Conservation (phyloP, 495 filamentous ascomycete species). For the Bombardia bombarda region DNA sequence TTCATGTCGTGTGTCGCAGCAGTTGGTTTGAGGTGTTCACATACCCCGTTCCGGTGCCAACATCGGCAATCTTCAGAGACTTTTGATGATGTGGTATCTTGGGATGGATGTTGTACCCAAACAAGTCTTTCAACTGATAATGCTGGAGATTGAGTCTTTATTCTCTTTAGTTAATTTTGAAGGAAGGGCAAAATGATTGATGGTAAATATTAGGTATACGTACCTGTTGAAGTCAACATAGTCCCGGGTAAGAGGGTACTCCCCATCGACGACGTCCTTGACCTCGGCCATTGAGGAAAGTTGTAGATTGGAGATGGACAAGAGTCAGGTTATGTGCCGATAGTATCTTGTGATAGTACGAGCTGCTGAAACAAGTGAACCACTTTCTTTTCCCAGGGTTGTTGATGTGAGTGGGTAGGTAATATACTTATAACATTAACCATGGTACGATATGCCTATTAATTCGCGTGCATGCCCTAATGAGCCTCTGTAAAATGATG, state of each 20-base stretch:
- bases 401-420: too few species aligned
- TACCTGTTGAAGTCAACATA: background rate
- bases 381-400: too few species aligned
- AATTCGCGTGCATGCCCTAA: too few species aligned
- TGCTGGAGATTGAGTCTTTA: background rate
- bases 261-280: background rate
- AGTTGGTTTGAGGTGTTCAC: background rate
- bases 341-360: too few species aligned
- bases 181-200: background rate
- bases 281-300: background rate
- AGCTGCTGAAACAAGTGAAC: too few species aligned
- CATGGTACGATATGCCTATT: too few species aligned
- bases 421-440: too few species aligned
- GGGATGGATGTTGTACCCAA: background rate
- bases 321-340: too few species aligned
- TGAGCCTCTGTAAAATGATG: too few species aligned
- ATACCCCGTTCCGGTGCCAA: background rate
- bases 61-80: background rate
- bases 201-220: background rate
- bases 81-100: background rate
- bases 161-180: background rate
- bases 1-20: background rate
- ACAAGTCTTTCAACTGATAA: background rate
- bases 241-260: background rate
- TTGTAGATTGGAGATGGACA: too few species aligned